Conservation (phyloP, 176 grass and related monocot genomes). For the Pontederia paniculata region DNA sequence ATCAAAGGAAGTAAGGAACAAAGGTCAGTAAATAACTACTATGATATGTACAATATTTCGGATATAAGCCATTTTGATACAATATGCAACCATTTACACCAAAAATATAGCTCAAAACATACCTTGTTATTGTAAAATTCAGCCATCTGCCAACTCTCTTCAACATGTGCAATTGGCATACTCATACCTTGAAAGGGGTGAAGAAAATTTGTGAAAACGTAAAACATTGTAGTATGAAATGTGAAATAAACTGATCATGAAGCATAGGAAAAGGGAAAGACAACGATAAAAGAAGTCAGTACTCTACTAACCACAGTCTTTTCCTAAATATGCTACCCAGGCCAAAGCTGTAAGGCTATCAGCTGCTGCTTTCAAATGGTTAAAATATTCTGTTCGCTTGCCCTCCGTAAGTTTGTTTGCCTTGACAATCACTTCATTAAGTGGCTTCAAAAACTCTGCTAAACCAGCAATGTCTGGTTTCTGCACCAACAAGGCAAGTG, state of each 20-base stretch:
- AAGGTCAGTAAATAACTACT: neutral
- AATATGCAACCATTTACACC: neutral
- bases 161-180: conserved; percentile 50
- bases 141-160: conserved; percentile 60
- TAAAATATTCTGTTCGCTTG: conserved; percentile 86
- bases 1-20: too few species aligned
- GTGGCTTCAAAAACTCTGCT: conserved; percentile 65
- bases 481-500: conserved; percentile 26
- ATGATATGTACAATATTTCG: neutral
- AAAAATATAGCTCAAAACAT: neutral
- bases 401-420: conserved; percentile 69
- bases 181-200: conserved; percentile 29
- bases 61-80: neutral
- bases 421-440: conserved; percentile 54
- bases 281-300: neutral
- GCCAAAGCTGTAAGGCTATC: conserved; percentile 84
- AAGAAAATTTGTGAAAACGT: neutral
- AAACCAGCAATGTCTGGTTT: conserved; percentile 65
- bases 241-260: neutral
- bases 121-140: conserved; percentile 66
- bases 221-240: neutral
- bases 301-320: conserved; percentile 68
- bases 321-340: conserved; percentile 88
- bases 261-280: neutral
- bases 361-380: conserved; percentile 75